Conservation (phyloP, 2,329 filamentous ascomycete species). For the Nemania sp. region DNA sequence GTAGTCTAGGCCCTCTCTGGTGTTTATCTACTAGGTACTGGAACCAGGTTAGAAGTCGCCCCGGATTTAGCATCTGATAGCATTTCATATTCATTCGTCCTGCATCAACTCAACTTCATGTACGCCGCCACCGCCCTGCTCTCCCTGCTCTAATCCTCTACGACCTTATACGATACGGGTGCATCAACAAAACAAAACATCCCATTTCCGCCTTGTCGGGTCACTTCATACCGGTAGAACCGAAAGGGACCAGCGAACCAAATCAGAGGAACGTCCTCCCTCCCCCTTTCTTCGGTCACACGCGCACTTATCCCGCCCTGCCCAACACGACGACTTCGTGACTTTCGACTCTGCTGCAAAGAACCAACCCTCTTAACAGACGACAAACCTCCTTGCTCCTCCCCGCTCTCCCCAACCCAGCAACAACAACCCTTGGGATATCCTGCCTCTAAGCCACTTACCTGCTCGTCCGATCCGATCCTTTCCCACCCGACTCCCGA, state of each 20-base stretch:
- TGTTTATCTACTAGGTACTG: background rate
- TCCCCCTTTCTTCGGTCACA: slow-evolving; percentile 23
- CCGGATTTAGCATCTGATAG: background rate
- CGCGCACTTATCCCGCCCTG: slow-evolving; percentile 15
- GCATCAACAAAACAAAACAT: background rate
- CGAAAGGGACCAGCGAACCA: slow-evolving; percentile 19
- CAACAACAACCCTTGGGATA: slow-evolving; percentile 6
- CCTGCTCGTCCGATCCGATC: slow-evolving; percentile 20
- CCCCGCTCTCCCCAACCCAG: background rate
- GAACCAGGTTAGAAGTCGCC: no score
- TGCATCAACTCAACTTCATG: background rate
- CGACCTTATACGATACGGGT: slow-evolving; percentile 13
- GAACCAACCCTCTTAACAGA: background rate
- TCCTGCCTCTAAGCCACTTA: slow-evolving; percentile 25
- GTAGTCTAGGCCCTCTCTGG: no score
- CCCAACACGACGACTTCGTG: slow-evolving; percentile 6
- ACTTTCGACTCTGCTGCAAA: background rate
- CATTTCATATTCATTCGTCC: background rate
- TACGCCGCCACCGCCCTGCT: slow-evolving; percentile 10
- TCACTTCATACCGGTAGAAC: slow-evolving; percentile 8
- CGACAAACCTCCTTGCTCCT: background rate
- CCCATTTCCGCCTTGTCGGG: background rate
- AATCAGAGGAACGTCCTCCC: slow-evolving; percentile 4
- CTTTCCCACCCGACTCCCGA: slow-evolving; percentile 25
- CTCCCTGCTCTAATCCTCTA: background rate